Percentiles rank a stretch among this genome's conserved stretches.
Evolutionary conservation across 805 yeast genomes (phyloP).

Genomic region (Sugiyamaella qingdaonensis): DNA sequence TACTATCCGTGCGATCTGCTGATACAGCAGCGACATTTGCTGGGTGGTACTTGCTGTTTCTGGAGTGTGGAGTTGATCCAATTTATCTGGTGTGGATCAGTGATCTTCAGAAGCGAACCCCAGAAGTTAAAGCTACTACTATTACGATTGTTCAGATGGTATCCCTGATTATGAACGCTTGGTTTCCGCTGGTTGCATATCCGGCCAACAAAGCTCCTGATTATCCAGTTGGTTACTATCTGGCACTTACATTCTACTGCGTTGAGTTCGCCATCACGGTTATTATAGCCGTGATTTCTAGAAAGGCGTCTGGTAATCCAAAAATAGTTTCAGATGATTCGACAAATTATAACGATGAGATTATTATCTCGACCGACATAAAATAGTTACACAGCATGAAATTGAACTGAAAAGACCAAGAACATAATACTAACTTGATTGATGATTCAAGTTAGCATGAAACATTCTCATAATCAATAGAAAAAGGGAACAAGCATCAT

Average conservation of each 20-base stretch:
- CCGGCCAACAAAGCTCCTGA: slow-evolving; percentile 7
- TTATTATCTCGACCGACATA: too few species aligned
- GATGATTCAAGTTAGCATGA: too few species aligned
- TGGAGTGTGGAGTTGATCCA: slow-evolving; percentile 2
- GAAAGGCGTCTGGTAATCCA: too few species aligned
- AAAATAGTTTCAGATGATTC: too few species aligned
- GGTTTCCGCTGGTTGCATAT: slow-evolving; percentile 6
- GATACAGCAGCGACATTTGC: slow-evolving; percentile 1
- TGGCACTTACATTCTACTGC: slow-evolving; percentile 5
- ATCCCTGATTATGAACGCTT: slow-evolving; percentile 4
- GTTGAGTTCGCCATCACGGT: neutral
- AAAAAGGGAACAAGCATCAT: neutral
- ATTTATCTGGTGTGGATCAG: slow-evolving; percentile 3
- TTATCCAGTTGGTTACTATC: slow-evolving; percentile 3
- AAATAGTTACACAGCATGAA: too few species aligned
- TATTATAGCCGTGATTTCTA: too few species aligned
- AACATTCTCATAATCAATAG: neutral
- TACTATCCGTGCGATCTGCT: neutral
- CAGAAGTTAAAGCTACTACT: neutral
- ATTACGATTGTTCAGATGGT: slow-evolving; percentile 2
- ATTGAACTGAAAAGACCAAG: too few species aligned
- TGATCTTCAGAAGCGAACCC: neutral
- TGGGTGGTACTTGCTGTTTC: slow-evolving; percentile 3
- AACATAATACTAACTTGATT: too few species aligned
- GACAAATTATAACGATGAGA: too few species aligned